A percentile compares a stretch with the other conserved stretches of the same genome.
Conservation (phyloP, 768 basidiomycete genomes). For the Suillus brevipes region DNA sequence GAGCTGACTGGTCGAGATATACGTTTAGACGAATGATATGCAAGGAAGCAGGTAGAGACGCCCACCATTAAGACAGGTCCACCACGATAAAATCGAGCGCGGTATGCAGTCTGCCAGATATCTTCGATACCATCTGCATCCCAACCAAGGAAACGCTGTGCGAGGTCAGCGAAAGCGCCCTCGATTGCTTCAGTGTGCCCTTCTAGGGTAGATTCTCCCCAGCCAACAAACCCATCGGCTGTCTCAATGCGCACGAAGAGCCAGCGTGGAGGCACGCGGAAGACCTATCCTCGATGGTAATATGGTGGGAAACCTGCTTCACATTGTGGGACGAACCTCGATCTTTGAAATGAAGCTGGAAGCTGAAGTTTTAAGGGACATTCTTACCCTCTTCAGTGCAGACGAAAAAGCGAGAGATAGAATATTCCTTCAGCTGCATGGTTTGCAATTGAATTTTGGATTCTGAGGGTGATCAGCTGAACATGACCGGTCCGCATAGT, state of each 20-base stretch:
- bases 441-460: neutral
- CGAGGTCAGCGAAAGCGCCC: slow-evolving; percentile 62
- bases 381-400: neutral
- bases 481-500: neutral
- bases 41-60: neutral
- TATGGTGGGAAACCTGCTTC: neutral
- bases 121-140: slow-evolving; percentile 69
- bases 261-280: slow-evolving; percentile 74
- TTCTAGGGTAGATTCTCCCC: slow-evolving; percentile 76
- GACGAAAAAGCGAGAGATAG: neutral
- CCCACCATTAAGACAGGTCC: slow-evolving; percentile 69
- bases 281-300: slow-evolving; percentile 37
- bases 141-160: slow-evolving; percentile 57
- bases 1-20: slow-evolving; percentile 39
- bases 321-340: slow-evolving; percentile 19
- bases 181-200: slow-evolving; percentile 74
- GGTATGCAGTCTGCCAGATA: slow-evolving; percentile 67
- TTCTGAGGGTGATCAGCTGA: neutral
- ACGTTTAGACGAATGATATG: neutral
- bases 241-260: slow-evolving; percentile 73
- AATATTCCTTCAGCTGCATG: neutral
- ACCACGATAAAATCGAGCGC: slow-evolving; percentile 71
- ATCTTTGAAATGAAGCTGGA: slow-evolving; percentile 29
- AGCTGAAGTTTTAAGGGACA: slow-evolving; percentile 18
- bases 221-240: slow-evolving; percentile 60